A percentile compares a stretch with the other conserved stretches of the same genome.
phyloP scores from a whole-genome alignment of 495 filamentous ascomycete species.

The Penicillium bialowiezense region DNA sequence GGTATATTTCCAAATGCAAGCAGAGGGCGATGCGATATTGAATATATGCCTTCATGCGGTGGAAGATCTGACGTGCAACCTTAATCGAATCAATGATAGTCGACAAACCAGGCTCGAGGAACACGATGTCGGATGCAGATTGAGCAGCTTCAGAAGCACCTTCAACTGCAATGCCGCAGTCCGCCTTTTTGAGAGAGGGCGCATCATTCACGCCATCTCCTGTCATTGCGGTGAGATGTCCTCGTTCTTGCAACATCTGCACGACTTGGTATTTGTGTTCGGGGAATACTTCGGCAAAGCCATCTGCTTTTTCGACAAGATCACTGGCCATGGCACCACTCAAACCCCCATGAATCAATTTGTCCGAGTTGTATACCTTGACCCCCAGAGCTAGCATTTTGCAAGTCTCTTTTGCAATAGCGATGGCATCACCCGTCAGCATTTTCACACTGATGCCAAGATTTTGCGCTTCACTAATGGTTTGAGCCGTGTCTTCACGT shows the following conservation, averaged over 20 bases:
- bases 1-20: slow-evolving; percentile 69
- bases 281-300: slow-evolving; percentile 87
- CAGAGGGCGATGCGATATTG: slow-evolving; percentile 77
- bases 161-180: slow-evolving; percentile 72
- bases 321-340: slow-evolving; percentile 68
- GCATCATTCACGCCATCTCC: slow-evolving; percentile 98
- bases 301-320: slow-evolving; percentile 69
- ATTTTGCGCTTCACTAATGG: slow-evolving; percentile 68
- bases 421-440: slow-evolving; percentile 72
- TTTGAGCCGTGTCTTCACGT: slow-evolving; percentile 72
- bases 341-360: slow-evolving; percentile 67
- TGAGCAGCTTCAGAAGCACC: slow-evolving; percentile 72
- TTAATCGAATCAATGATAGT: slow-evolving; percentile 76
- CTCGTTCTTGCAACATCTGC: slow-evolving; percentile 93
- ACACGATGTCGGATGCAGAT: slow-evolving; percentile 72
- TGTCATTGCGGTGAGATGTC: slow-evolving; percentile 96
- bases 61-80: slow-evolving; percentile 72
- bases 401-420: slow-evolving; percentile 75
- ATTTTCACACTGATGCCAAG: slow-evolving; percentile 74
- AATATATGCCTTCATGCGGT: slow-evolving; percentile 77
- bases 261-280: slow-evolving; percentile 99
- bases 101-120: slow-evolving; percentile 69
- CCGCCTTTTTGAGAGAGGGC: slow-evolving; percentile 92
- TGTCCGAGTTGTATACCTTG: slow-evolving; percentile 72
- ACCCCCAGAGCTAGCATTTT: slow-evolving; percentile 74